These are phyloP conservation scores for Microascus cirrosus DNA, from an alignment of 2,329 filamentous ascomycete species.

Conservation along the genomic window DNA sequence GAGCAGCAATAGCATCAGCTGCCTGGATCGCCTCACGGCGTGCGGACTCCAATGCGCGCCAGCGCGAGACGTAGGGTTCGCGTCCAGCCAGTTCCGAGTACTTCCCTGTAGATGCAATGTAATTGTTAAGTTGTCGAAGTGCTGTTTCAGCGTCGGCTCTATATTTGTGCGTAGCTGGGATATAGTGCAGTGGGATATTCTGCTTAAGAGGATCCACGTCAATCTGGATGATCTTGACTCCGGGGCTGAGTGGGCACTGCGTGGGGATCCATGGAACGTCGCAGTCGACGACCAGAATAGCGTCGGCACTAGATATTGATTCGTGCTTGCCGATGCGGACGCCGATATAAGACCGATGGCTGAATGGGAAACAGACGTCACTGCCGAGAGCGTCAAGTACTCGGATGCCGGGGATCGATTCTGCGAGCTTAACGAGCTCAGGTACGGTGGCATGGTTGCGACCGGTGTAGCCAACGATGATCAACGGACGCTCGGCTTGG, in stretches of 20 bases:
- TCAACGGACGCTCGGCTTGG: conserved; percentile 53
- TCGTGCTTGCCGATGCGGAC: conserved; percentile 65
- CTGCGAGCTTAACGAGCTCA: conserved; percentile 55
- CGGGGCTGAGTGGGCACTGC: conserved; percentile 42
- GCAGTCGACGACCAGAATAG: conserved; percentile 77
- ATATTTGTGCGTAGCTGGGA: conserved; percentile 53
- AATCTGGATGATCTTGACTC: conserved; percentile 49
- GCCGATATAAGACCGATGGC: conserved; percentile 58
- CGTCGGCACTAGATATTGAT: conserved; percentile 63
- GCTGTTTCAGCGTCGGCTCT: conserved; percentile 54
- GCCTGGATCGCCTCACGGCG: no score
- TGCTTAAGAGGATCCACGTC: conserved; percentile 58
- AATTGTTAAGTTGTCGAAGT: conserved; percentile 56
- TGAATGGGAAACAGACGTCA: conserved; percentile 70
- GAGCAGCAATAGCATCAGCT: no score
- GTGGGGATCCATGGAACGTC: conserved; percentile 94
- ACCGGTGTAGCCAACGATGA: conserved; percentile 62
- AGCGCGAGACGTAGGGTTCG: no score
- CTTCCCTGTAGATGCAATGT: conserved; percentile 39
- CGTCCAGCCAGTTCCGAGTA: no score
- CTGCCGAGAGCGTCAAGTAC: conserved; percentile 71
- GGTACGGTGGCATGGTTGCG: conserved; percentile 52
- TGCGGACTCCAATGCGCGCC: no score
- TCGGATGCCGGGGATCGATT: conserved; percentile 55
- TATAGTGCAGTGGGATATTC: conserved; percentile 66